phyloP scores from a whole-genome alignment of 2,329 filamentous ascomycete genomes.

The Penicillium sp. region DNA sequence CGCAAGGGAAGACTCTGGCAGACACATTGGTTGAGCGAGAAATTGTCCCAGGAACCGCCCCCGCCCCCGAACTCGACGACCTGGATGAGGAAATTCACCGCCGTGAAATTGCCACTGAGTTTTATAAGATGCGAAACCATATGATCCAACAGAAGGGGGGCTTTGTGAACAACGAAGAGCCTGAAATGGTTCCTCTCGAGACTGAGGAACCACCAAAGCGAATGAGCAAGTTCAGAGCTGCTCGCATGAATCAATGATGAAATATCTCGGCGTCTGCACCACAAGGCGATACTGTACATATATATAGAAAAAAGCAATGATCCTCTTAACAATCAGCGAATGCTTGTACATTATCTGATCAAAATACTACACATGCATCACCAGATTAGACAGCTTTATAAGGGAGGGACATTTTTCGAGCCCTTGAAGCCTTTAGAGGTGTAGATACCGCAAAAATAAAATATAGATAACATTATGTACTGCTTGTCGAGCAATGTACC shows the following conservation, averaged over 20 bases:
- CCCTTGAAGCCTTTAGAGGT: no score
- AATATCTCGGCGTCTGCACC: neutral
- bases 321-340: neutral
- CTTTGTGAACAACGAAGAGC: conserved; percentile 72
- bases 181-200: conserved; percentile 66
- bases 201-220: conserved; percentile 54
- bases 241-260: conserved; percentile 35
- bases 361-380: no score
- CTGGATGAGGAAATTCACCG: conserved; percentile 72
- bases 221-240: conserved; percentile 51
- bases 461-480: no score
- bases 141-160: conserved; percentile 83
- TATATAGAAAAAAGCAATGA: neutral
- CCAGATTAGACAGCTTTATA: no score
- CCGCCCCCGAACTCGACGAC: conserved; percentile 59
- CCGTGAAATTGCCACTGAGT: conserved; percentile 78
- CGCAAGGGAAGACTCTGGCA: conserved; percentile 57
- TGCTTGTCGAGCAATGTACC: no score
- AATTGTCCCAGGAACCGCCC: conserved; percentile 29
- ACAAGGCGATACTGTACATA: neutral
- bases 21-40: conserved; percentile 58
- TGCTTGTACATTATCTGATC: neutral
- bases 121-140: conserved; percentile 77
- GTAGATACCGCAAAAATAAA: no score
- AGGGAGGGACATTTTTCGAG: no score